Percentiles rank a stretch among this genome's conserved stretches.
Conservation (phyloP, 1,139 yeast genomes). For the Saccharomycopsis crataegensis region DNA sequence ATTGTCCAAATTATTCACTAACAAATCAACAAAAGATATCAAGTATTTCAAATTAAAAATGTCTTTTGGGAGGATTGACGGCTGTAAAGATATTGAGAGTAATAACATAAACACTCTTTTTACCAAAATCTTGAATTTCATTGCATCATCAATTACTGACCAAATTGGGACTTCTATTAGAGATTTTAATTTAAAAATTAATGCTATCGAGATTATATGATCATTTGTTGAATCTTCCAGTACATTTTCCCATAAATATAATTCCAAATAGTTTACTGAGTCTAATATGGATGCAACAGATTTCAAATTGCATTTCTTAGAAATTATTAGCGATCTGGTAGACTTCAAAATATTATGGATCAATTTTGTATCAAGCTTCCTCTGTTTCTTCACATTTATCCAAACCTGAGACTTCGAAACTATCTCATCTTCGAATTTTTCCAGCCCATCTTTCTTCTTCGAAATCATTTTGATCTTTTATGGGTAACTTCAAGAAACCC, state of each 20-base stretch:
- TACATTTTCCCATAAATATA: slow-evolving; percentile 2
- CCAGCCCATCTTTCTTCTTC: too few species aligned
- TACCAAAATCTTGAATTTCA: not conserved
- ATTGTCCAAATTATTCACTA: slow-evolving; percentile 1
- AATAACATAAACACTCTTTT: not conserved
- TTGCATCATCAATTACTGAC: not conserved
- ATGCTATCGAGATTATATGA: slow-evolving; percentile 3
- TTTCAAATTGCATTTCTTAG: not conserved
- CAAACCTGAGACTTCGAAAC: too few species aligned
- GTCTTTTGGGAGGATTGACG: not conserved
- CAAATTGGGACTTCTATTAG: not conserved
- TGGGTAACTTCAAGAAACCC: too few species aligned
- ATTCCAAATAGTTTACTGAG: slow-evolving; percentile 1
- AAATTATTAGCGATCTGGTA: not conserved
- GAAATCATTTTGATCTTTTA: too few species aligned
- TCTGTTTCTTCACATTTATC: not conserved
- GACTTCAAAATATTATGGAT: not conserved
- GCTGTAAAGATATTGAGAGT: not conserved
- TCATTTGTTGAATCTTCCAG: slow-evolving; percentile 9
- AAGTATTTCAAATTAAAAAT: slow-evolving; percentile 1
- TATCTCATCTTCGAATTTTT: too few species aligned
- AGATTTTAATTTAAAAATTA: slow-evolving; percentile 1
- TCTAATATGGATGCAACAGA: not conserved
- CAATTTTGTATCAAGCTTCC: not conserved
- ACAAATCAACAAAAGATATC: not conserved